phyloP scores from a whole-genome alignment of 176 grass and related monocot species.

The Hyparrhenia diplandra region DNA sequence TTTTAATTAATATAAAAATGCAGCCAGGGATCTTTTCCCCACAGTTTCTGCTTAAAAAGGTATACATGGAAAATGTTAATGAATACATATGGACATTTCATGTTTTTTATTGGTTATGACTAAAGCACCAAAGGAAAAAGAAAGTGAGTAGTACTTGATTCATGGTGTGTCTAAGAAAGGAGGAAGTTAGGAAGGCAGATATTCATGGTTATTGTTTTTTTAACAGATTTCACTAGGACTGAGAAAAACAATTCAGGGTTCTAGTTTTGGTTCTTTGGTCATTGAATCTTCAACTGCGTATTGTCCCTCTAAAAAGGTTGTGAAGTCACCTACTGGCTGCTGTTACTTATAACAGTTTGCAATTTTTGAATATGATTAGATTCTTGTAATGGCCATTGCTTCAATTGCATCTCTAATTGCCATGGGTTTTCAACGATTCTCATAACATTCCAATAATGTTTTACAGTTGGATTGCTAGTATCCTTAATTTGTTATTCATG shows the following conservation, averaged over 20 bases:
- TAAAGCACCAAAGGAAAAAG: background rate
- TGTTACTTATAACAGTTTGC: background rate
- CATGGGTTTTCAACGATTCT: background rate
- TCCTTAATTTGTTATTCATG: conserved; percentile 8
- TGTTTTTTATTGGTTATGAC: background rate
- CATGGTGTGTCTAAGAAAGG: background rate
- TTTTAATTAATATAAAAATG: too few species aligned
- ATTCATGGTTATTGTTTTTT: background rate
- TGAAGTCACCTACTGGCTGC: background rate
- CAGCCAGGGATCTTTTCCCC: too few species aligned
- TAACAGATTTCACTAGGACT: background rate
- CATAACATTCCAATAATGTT: background rate
- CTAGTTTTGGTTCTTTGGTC: background rate
- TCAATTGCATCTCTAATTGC: background rate
- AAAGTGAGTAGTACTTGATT: background rate
- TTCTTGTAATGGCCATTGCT: background rate
- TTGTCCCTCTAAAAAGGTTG: background rate
- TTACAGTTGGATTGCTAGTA: background rate
- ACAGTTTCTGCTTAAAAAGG: background rate
- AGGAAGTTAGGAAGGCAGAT: background rate
- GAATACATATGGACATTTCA: background rate
- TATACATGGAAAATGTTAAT: background rate
- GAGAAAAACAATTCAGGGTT: background rate
- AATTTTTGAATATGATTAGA: background rate
- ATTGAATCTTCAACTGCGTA: background rate